Evolutionary conservation across 2,329 filamentous ascomycete species (phyloP).

Genomic region (Trichoderma arundinaceum): DNA sequence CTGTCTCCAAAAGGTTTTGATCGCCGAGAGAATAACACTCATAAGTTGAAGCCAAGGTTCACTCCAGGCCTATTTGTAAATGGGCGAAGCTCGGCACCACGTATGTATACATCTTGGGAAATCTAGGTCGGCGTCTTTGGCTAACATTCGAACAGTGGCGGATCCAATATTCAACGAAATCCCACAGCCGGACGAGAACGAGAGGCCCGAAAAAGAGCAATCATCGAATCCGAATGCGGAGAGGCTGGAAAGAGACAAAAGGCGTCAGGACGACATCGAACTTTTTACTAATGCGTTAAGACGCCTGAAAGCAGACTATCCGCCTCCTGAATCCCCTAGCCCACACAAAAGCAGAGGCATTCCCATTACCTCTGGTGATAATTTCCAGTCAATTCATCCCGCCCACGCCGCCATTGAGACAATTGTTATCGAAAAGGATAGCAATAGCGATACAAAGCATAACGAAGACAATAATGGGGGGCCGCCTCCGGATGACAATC

Average conservation of each 20-base stretch:
- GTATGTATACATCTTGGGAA: conserved; percentile 1
- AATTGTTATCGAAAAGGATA: background rate
- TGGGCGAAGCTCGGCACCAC: conserved; percentile 37
- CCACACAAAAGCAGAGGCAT: background rate
- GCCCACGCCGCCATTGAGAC: background rate
- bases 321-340: background rate
- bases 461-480: background rate
- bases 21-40: background rate
- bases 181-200: conserved; percentile 45
- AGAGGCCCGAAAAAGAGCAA: background rate
- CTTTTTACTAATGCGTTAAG: conserved; percentile 41
- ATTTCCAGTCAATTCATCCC: background rate
- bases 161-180: conserved; percentile 61
- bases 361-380: background rate
- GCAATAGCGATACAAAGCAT: background rate
- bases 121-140: background rate
- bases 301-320: background rate
- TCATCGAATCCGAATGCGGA: conserved; percentile 32
- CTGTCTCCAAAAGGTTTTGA: background rate
- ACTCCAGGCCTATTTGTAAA: conserved; percentile 45
- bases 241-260: conserved; percentile 42
- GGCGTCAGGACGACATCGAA: conserved; percentile 45
- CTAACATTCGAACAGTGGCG: conserved; percentile 48
- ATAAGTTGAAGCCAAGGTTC: conserved; percentile 45
- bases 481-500: too few relatives aligned